Evolutionary conservation across 2,329 filamentous ascomycete genomes (phyloP).

Genomic region (Phialophora tarda): DNA sequence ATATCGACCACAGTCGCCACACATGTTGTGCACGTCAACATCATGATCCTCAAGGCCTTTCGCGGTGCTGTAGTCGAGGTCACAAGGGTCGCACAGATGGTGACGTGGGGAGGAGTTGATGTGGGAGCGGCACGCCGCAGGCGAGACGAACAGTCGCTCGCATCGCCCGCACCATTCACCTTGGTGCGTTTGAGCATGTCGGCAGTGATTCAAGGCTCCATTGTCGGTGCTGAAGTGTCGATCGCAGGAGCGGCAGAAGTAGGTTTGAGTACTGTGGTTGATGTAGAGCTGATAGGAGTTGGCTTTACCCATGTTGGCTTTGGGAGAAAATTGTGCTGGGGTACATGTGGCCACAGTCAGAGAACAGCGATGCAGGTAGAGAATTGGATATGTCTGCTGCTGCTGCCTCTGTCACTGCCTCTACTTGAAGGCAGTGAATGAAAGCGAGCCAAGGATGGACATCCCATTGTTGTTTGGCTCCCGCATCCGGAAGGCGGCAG

Average conservation of each 20-base stretch:
- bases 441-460: background rate
- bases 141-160: slow-evolving; percentile 29
- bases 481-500: background rate
- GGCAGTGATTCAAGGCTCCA: slow-evolving; percentile 27
- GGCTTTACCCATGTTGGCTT: background rate
- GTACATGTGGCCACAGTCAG: background rate
- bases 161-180: slow-evolving; percentile 33
- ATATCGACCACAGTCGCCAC: background rate
- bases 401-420: no score
- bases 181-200: slow-evolving; percentile 20
- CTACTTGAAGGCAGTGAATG: background rate
- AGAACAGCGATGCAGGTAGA: background rate
- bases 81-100: background rate
- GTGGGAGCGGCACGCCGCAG: background rate
- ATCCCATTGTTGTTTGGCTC: background rate
- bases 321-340: background rate
- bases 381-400: background rate
- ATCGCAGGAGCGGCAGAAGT: slow-evolving; percentile 21
- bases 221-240: slow-evolving; percentile 18
- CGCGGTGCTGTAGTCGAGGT: background rate
- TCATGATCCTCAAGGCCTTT: background rate
- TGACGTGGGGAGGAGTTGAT: background rate
- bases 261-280: slow-evolving; percentile 2
- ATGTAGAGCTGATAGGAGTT: background rate
- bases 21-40: slow-evolving; percentile 7